Base-by-base conservation (phyloP, 257 asterid species). In the Nemophila menziesii region DNA sequence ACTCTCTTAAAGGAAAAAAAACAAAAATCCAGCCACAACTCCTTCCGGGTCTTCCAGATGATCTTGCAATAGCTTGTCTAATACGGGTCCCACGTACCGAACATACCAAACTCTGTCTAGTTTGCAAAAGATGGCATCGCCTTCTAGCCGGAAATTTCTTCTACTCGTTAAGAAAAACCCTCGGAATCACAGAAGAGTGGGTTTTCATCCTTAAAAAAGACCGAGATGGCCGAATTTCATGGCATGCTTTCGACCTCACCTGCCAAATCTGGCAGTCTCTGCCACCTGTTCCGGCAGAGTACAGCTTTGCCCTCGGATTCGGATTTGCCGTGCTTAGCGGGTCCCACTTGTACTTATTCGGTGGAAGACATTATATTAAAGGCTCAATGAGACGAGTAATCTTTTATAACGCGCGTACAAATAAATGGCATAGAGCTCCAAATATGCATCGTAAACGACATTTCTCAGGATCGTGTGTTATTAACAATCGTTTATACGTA, bases 1-100 rank as follows among this genome's bases (percentile, higher is more conserved):
- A 18, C 29, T 65, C 66, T 29, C 73, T 72, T 17, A 46, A 65
- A 55, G 73, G 65, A 60, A 61, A 68, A 55, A n/a, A n/a, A n/a
- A 60, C 66, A 17, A 53, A 69, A 40, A 58, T 64, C 12, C 77
- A 65, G 26, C 66, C 77, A 12, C 42, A 16, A 12, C 42, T 37
- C 17, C 42, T 37, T 2, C 42, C 42, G 13, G 42, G 42, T 2
- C 42, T 37, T 37, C 42, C 42, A 37, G 42, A 37, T 37, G 42
- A 37, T 37, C 42, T 37, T 37, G 42, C 42, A 15, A 15, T 37
- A 12, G 42, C 42, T 37, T 37, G 42, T 15, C 8, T 37, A 11
- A 37, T 37, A 12, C 42, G 42, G 16, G 42, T 37, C 3, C 42
- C 42, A 12, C 16, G 42, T 12, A 13, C 18, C 5, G 42, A 37